Conservation (phyloP, 257 asterid species). For the Gentiana straminea region DNA sequence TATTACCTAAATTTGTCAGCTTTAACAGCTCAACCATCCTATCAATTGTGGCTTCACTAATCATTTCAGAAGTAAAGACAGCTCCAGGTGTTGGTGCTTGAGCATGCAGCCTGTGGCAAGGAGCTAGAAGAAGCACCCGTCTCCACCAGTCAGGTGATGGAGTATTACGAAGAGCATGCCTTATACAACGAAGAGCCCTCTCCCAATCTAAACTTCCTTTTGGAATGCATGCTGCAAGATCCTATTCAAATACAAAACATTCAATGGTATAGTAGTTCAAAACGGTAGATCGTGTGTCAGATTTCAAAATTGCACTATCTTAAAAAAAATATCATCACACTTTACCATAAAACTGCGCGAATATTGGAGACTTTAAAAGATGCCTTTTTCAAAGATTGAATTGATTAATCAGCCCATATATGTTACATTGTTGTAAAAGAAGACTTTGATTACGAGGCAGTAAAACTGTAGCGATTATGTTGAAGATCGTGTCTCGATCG, state of each 20-base stretch:
- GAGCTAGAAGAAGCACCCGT: slow-evolving; percentile 93
- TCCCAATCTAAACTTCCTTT: slow-evolving; percentile 98
- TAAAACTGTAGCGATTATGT: too few relatives aligned
- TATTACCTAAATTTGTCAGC: slow-evolving; percentile 82
- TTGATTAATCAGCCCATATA: too few relatives aligned
- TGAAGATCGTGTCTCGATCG: too few relatives aligned
- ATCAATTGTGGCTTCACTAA: slow-evolving; percentile 89
- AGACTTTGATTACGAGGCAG: too few relatives aligned
- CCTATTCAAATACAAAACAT: slow-evolving; percentile 33
- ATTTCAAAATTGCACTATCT: too few relatives aligned
- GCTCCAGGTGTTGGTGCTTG: slow-evolving; percentile 88
- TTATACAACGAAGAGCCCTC: slow-evolving; percentile 86
- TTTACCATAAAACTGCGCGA: too few relatives aligned
- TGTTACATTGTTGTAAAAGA: too few relatives aligned
- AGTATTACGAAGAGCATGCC: slow-evolving; percentile 94
- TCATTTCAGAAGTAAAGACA: slow-evolving; percentile 96
- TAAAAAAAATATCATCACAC: too few relatives aligned
- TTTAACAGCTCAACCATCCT: slow-evolving; percentile 80
- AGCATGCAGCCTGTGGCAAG: slow-evolving; percentile 68
- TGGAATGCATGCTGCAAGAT: slow-evolving; percentile 88
- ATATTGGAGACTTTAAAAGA: too few relatives aligned
- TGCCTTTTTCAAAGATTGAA: too few relatives aligned
- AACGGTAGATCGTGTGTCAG: too few relatives aligned
- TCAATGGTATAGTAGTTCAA: background rate
- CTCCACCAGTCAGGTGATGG: slow-evolving; percentile 99